Percentiles rank a stretch among this genome's conserved stretches.
Evolutionary conservation across 495 filamentous ascomycete species (phyloP).

Genomic region (Chaetomidium leptoderma): DNA sequence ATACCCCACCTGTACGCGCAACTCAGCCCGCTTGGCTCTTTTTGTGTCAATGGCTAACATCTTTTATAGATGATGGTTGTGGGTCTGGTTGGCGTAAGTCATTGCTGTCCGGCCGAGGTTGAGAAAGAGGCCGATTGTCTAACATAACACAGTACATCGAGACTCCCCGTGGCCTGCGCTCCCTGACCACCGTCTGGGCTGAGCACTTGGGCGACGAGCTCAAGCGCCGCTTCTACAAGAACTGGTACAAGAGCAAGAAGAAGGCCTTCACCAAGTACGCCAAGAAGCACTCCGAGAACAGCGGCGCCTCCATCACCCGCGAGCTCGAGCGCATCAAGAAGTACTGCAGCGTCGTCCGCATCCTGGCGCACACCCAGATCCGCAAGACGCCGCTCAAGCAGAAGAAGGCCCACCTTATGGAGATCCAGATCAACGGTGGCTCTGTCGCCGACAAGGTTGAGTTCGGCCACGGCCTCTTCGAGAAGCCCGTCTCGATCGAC

Average conservation of each 20-base stretch:
- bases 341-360: constrained; percentile 99
- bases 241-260: constrained; percentile 99
- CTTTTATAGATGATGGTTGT: constrained; percentile 88
- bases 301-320: constrained; percentile 80
- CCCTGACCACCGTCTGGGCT: constrained; percentile 98
- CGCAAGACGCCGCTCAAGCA: constrained; percentile 99
- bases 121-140: constrained; percentile 17
- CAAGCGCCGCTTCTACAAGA: constrained; percentile 99
- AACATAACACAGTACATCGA: constrained; percentile 71
- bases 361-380: constrained; percentile 99
- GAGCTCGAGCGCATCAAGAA: constrained; percentile 99
- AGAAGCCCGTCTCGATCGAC: constrained; percentile 93
- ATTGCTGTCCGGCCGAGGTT: constrained; percentile 32
- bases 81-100: constrained; percentile 80
- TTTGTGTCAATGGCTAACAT: constrained; percentile 58
- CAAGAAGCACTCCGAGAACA: constrained; percentile 97
- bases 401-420: constrained; percentile 99
- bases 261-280: constrained; percentile 99
- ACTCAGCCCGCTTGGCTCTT: constrained; percentile 59
- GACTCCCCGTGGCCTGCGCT: constrained; percentile 98
- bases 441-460: constrained; percentile 92
- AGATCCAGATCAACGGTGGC: constrained; percentile 99
- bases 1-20: constrained; percentile 96
- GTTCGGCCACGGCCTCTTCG: constrained; percentile 90
- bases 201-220: constrained; percentile 98